Percentiles rank a stretch among this genome's conserved stretches.
These are phyloP conservation scores for Sphagnurus paluster DNA, from an alignment of 1,284 basidiomycete species.

Conservation along the genomic window DNA sequence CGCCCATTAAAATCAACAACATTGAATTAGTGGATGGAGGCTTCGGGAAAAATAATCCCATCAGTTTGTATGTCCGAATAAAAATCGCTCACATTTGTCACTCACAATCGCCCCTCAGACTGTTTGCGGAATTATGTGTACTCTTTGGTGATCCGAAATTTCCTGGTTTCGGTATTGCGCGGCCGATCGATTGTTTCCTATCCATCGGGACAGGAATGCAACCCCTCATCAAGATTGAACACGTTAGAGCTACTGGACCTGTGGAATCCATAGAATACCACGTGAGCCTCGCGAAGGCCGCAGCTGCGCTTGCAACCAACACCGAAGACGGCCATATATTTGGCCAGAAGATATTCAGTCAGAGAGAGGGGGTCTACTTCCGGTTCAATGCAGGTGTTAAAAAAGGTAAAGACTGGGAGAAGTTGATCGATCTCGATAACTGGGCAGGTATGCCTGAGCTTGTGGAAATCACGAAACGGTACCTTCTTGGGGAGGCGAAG, in stretches of 20 bases:
- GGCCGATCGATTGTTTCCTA: constrained; percentile 10
- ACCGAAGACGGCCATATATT: constrained; percentile 11
- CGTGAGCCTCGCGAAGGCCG: constrained; percentile 6
- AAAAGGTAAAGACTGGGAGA: constrained; percentile 11
- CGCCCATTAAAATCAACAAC: constrained; percentile 23
- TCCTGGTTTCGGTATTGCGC: constrained; percentile 9
- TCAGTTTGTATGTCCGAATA: constrained; percentile 15
- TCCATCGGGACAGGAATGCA: constrained; percentile 18
- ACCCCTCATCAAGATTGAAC: constrained; percentile 12
- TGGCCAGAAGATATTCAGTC: constrained; percentile 9
- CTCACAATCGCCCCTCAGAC: background rate
- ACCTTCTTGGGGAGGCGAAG: constrained; percentile 7
- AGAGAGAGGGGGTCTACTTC: constrained; percentile 12
- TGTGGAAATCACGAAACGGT: constrained; percentile 9
- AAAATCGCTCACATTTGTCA: too few relatives aligned
- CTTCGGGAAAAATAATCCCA: constrained; percentile 28
- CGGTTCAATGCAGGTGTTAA: constrained; percentile 15
- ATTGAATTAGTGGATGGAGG: constrained; percentile 30
- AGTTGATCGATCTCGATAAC: constrained; percentile 12
- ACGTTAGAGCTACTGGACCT: background rate
- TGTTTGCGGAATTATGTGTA: constrained; percentile 16
- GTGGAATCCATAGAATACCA: background rate
- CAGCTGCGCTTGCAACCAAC: constrained; percentile 10
- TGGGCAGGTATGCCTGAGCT: constrained; percentile 11
- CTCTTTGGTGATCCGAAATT: constrained; percentile 9